Percentiles rank a stretch among this genome's conserved stretches.
These are phyloP conservation scores for Pythium grandisporangium DNA, from an alignment of 352 stramenopile species.

Conservation along the genomic window DNA sequence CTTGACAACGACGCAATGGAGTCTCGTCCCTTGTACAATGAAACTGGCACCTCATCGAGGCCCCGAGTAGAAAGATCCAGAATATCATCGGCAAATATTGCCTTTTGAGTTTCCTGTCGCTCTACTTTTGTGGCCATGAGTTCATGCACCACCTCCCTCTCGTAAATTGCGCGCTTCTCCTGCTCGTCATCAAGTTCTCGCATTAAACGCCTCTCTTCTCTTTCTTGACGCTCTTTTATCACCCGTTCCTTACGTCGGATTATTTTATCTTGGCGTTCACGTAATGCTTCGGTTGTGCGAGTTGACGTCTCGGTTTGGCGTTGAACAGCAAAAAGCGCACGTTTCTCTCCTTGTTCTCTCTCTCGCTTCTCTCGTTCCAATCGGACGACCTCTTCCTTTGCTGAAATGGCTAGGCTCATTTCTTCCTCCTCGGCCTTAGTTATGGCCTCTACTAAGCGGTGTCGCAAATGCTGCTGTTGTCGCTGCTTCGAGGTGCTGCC, in stretches of 20 bases:
- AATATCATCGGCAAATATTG: conserved; percentile 37
- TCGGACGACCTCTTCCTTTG: conserved; percentile 41
- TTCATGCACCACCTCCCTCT: conserved; percentile 39
- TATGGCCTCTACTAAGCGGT: conserved; percentile 25
- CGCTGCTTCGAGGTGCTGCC: background rate
- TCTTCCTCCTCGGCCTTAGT: conserved; percentile 38
- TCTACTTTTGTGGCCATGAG: conserved; percentile 51
- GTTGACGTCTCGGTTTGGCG: conserved; percentile 36
- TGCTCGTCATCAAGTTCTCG: conserved; percentile 25
- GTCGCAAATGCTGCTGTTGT: conserved; percentile 18
- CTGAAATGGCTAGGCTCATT: conserved; percentile 25
- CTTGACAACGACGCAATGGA: conserved; percentile 40
- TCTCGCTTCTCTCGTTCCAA: conserved; percentile 35
- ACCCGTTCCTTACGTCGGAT: conserved; percentile 39
- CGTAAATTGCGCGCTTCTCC: conserved; percentile 27
- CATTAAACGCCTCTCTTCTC: conserved; percentile 41
- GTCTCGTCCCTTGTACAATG: conserved; percentile 43
- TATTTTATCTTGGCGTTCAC: conserved; percentile 60
- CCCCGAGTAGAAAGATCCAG: conserved; percentile 24
- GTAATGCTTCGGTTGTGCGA: conserved; percentile 47
- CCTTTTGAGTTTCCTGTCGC: conserved; percentile 34
- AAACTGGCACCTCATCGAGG: conserved; percentile 26
- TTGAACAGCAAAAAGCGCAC: conserved; percentile 32
- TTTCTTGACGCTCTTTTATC: conserved; percentile 45
- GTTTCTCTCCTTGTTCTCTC: conserved; percentile 33